Evolutionary conservation across 129 eudicot species (phyloP).

Genomic region (Helianthus tuberosus): DNA sequence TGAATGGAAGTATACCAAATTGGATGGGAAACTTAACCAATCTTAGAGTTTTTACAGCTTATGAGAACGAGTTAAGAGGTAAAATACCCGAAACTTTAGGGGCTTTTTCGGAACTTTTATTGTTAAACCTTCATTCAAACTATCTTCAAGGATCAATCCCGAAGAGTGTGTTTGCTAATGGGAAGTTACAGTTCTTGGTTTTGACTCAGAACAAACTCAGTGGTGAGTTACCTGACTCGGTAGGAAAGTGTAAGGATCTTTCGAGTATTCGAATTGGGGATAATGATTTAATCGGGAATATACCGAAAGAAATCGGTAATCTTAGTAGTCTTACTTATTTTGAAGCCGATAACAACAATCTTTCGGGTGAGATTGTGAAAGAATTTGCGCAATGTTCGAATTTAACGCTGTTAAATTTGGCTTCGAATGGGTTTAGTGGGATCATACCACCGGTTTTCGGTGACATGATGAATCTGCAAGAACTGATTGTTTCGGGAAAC

Average conservation of each 20-base stretch:
- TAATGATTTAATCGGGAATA: slow-evolving; percentile 67
- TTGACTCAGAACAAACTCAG: slow-evolving; percentile 75
- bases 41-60: slow-evolving; percentile 83
- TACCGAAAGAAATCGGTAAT: slow-evolving; percentile 76
- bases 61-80: slow-evolving; percentile 81
- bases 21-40: slow-evolving; percentile 86
- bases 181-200: slow-evolving; percentile 70
- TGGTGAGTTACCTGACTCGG: slow-evolving; percentile 64
- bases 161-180: slow-evolving; percentile 62
- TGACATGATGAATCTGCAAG: slow-evolving; percentile 71
- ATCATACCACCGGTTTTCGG: slow-evolving; percentile 76
- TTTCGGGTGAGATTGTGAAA: slow-evolving; percentile 79
- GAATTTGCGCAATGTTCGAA: slow-evolving; percentile 81
- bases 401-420: slow-evolving; percentile 82
- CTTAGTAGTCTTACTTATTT: slow-evolving; percentile 87
- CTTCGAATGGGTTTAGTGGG: slow-evolving; percentile 87
- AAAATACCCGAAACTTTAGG: slow-evolving; percentile 74
- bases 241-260: slow-evolving; percentile 79
- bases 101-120: slow-evolving; percentile 52
- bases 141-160: slow-evolving; percentile 85
- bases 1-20: slow-evolving; percentile 78
- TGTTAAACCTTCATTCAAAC: slow-evolving; percentile 93
- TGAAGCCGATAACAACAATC: slow-evolving; percentile 90
- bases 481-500: slow-evolving; percentile 82
- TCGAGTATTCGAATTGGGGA: slow-evolving; percentile 89